Conservation (phyloP, 2,329 filamentous ascomycete species). For the Eutypella sp. region DNA sequence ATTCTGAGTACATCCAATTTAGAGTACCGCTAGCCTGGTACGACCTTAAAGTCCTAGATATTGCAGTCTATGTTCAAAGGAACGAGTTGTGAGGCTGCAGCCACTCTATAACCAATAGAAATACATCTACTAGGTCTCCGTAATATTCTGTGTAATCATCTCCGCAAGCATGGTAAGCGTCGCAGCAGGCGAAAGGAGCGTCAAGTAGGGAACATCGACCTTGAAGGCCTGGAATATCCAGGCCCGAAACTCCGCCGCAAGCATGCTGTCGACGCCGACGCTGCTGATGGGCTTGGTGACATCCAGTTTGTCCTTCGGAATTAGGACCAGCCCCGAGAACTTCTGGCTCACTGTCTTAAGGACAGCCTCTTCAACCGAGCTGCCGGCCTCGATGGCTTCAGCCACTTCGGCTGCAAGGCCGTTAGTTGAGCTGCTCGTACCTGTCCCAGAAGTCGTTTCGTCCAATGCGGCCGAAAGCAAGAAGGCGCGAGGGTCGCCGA, state of each 20-base stretch:
- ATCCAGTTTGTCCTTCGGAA: not conserved
- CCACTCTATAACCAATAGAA: not conserved
- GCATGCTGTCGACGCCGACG: constrained; percentile 25
- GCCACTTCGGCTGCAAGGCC: not conserved
- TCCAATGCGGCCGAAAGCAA: not conserved
- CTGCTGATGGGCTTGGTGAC: constrained; percentile 7
- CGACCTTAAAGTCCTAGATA: not conserved
- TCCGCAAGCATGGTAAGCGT: not conserved
- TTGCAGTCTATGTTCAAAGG: too few relatives aligned
- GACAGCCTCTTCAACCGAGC: constrained; percentile 16
- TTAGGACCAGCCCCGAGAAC: not conserved
- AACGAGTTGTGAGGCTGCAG: too few relatives aligned
- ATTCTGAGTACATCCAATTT: not conserved
- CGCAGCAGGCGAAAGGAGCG: not conserved
- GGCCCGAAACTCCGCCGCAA: constrained; percentile 23
- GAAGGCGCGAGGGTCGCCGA: not conserved
- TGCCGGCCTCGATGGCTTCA: not conserved
- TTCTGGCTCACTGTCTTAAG: not conserved
- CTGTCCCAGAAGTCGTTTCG: not conserved
- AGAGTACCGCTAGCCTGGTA: not conserved
- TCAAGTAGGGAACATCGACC: constrained; percentile 21
- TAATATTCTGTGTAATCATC: not conserved
- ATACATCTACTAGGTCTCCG: not conserved
- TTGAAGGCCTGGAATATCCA: constrained; percentile 22
- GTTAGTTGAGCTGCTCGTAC: constrained; percentile 10